These are phyloP conservation scores for Papiliotrema laurentii DNA, from an alignment of 1,284 basidiomycete genomes.

Conservation along the genomic window DNA sequence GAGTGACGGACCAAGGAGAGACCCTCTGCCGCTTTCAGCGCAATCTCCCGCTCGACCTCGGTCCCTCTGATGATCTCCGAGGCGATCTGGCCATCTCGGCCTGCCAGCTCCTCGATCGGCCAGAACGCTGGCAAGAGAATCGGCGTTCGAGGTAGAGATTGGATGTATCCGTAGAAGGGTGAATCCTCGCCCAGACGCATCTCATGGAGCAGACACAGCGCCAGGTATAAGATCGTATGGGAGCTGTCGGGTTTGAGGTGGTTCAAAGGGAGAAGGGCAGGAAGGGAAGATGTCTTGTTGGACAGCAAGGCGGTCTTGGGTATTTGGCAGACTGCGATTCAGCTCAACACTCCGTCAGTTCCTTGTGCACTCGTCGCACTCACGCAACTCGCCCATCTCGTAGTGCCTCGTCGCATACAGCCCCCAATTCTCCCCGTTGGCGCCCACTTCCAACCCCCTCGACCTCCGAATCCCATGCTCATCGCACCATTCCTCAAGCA, in stretches of 20 bases:
- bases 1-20: conserved; percentile 28
- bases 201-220: conserved; percentile 47
- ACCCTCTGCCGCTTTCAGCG: conserved; percentile 26
- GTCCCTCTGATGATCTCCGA: conserved; percentile 36
- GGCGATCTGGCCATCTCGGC: conserved; percentile 31
- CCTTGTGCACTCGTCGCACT: background rate
- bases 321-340: conserved; percentile 37
- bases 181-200: conserved; percentile 34
- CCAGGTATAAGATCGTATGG: conserved; percentile 38
- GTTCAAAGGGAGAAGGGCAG: conserved; percentile 1
- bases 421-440: conserved; percentile 5
- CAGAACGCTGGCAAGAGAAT: conserved; percentile 44
- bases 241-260: conserved; percentile 7
- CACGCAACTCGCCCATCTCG: conserved; percentile 11
- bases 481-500: background rate
- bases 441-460: conserved; percentile 11
- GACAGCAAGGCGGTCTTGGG: conserved; percentile 45
- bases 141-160: conserved; percentile 38
- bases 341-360: background rate
- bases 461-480: conserved; percentile 3
- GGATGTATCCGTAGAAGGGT: conserved; percentile 45
- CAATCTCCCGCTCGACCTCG: conserved; percentile 38
- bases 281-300: conserved; percentile 25
- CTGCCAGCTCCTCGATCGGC: conserved; percentile 20
- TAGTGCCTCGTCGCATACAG: conserved; percentile 8